Percentiles rank a stretch among this genome's conserved stretches.
Conservation (phyloP, 192 early-diverging fungal genomes). For the Podila clonocystis region DNA sequence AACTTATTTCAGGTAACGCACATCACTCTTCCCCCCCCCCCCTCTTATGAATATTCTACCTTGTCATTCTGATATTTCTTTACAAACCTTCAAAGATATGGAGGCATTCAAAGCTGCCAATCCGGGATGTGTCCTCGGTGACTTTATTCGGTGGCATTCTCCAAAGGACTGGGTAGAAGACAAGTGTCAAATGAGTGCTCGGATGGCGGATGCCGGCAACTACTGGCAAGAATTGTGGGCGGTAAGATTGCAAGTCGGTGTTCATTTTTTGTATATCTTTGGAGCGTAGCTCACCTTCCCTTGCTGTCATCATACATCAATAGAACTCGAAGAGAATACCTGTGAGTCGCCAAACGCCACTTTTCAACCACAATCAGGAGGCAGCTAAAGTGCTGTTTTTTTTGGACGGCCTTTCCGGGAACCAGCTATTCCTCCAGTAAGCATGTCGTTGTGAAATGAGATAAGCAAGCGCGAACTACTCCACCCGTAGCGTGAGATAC, state of each 20-base stretch:
- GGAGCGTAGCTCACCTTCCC: background rate
- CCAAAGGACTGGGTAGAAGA: slow-evolving; percentile 82
- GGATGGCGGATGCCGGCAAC: slow-evolving; percentile 84
- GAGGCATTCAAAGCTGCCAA: slow-evolving; percentile 95
- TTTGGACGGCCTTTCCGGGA: slow-evolving; percentile 7
- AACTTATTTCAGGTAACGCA: slow-evolving; percentile 69
- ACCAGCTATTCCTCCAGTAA: slow-evolving; percentile 40
- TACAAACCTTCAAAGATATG: slow-evolving; percentile 69
- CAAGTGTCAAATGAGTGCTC: slow-evolving; percentile 63
- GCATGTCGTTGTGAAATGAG: slow-evolving; percentile 2
- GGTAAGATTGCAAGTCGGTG: slow-evolving; percentile 39
- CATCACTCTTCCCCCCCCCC: background rate
- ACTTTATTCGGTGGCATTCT: slow-evolving; percentile 96
- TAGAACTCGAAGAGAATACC: slow-evolving; percentile 68
- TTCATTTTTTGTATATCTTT: background rate
- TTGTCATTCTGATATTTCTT: background rate
- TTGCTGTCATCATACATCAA: background rate
- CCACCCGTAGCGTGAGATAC: background rate
- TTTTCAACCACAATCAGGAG: slow-evolving; percentile 81
- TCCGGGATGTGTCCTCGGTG: slow-evolving; percentile 75
- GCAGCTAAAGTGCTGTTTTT: slow-evolving; percentile 76
- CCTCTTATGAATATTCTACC: background rate
- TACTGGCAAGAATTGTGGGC: slow-evolving; percentile 91
- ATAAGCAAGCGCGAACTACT: background rate
- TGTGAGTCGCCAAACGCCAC: slow-evolving; percentile 72